phyloP scores from a whole-genome alignment of 768 basidiomycete species.

The Ramaria sp. region DNA sequence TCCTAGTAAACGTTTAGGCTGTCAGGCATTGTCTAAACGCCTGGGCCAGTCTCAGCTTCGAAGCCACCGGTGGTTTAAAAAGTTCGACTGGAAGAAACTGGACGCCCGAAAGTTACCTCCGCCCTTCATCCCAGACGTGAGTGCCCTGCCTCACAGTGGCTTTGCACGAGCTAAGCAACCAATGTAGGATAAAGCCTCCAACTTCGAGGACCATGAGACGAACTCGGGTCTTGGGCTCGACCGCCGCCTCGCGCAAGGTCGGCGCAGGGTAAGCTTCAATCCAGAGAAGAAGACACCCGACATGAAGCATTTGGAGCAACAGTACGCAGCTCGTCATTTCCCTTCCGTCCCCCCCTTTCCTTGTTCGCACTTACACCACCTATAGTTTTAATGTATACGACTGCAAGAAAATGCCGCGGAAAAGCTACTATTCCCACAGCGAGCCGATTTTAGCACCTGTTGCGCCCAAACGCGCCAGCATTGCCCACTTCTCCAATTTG shows the following conservation, averaged over 20 bases:
- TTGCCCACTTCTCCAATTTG: not conserved
- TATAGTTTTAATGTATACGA: not conserved
- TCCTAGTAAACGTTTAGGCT: not conserved
- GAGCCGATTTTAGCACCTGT: not conserved
- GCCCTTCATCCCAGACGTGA: constrained; percentile 1
- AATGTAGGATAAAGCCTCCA: not conserved
- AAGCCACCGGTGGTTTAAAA: not conserved
- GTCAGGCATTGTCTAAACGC: not conserved
- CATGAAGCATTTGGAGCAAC: not conserved
- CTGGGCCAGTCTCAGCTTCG: not conserved
- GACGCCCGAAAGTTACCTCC: not conserved
- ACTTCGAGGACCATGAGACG: not conserved
- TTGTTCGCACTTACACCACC: not conserved
- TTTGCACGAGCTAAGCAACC: not conserved
- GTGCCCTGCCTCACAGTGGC: not conserved
- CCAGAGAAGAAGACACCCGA: not conserved
- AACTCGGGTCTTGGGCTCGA: not conserved
- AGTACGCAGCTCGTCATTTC: not conserved
- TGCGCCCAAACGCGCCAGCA: not conserved
- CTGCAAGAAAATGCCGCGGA: not conserved
- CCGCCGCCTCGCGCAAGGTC: not conserved
- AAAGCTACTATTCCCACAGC: not conserved
- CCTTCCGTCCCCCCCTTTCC: not conserved
- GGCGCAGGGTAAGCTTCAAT: not conserved
- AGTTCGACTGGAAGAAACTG: not conserved